Evolutionary conservation across 2,329 filamentous ascomycete genomes (phyloP).

Genomic region (Xylaria sp.): DNA sequence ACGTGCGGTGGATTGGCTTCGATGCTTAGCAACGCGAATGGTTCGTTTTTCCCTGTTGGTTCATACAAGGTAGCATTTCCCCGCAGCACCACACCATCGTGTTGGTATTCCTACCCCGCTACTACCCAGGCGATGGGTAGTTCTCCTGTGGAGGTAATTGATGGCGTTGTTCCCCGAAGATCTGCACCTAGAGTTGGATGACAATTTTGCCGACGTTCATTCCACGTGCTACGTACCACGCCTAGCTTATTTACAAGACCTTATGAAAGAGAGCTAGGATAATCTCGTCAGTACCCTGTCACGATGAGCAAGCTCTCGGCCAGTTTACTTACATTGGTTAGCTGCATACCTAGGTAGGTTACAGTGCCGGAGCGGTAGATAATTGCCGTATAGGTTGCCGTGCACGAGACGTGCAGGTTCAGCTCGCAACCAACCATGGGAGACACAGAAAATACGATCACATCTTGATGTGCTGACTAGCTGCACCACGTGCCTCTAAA

Average conservation of each 20-base stretch:
- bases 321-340: not conserved
- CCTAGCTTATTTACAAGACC: not conserved
- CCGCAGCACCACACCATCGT: constrained; percentile 16
- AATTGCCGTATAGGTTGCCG: not conserved
- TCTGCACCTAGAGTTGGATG: not conserved
- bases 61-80: constrained; percentile 20
- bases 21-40: not conserved
- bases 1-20: not conserved
- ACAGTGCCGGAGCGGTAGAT: constrained; percentile 12
- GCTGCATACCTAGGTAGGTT: not conserved
- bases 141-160: not conserved
- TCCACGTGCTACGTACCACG: not conserved
- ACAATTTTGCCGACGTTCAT: not conserved
- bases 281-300: not conserved
- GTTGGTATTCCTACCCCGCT: not conserved
- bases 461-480: constrained; percentile 18
- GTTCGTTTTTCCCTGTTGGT: not conserved
- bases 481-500: constrained; percentile 8
- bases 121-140: not conserved
- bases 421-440: not conserved
- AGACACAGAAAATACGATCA: not conserved
- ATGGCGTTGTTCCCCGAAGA: constrained; percentile 12
- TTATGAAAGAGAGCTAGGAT: not conserved
- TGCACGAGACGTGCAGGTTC: constrained; percentile 1
- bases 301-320: not conserved